Percentiles rank a stretch among this genome's conserved stretches.
These are phyloP conservation scores for Saccharomyces hybrid DNA, from an alignment of 1,139 yeast genomes.

Conservation along the genomic window DNA sequence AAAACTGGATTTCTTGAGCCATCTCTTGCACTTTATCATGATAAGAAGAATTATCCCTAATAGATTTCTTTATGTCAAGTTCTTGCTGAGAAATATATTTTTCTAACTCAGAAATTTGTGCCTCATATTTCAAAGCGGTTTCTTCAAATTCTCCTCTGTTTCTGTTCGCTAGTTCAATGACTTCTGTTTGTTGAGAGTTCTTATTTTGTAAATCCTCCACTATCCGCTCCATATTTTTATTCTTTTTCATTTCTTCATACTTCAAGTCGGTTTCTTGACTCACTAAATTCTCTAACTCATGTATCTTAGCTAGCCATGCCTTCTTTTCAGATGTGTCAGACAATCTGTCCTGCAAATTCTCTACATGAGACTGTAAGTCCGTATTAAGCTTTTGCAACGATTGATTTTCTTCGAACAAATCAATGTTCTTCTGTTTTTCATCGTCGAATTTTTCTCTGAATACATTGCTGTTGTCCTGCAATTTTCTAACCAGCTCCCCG, in stretches of 20 bases:
- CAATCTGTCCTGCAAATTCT: conserved; percentile 32
- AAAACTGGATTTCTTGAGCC: conserved; percentile 59
- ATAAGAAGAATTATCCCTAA: conserved; percentile 31
- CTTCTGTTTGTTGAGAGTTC: conserved; percentile 20
- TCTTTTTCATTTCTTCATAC: conserved; percentile 32
- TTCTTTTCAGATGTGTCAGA: conserved; percentile 37
- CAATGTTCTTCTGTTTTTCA: conserved; percentile 34
- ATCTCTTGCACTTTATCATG: conserved; percentile 36
- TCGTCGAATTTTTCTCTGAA: conserved; percentile 25
- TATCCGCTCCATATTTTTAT: conserved; percentile 32
- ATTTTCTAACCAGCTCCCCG: conserved; percentile 33
- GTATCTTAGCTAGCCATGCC: conserved; percentile 32
- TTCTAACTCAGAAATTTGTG: conserved; percentile 33
- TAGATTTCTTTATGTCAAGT: conserved; percentile 25
- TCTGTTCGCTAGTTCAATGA: conserved; percentile 29
- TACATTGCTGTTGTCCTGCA: conserved; percentile 29
- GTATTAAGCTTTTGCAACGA: conserved; percentile 29
- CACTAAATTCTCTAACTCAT: conserved; percentile 30
- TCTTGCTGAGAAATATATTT: conserved; percentile 32
- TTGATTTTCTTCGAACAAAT: conserved; percentile 32
- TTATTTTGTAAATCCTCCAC: conserved; percentile 29
- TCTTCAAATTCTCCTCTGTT: conserved; percentile 35
- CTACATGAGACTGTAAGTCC: conserved; percentile 32
- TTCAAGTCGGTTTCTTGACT: conserved; percentile 30
- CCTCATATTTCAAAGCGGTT: conserved; percentile 26